phyloP scores from a whole-genome alignment of 2,329 filamentous ascomycete genomes.

The Rhinocladiella similis region DNA sequence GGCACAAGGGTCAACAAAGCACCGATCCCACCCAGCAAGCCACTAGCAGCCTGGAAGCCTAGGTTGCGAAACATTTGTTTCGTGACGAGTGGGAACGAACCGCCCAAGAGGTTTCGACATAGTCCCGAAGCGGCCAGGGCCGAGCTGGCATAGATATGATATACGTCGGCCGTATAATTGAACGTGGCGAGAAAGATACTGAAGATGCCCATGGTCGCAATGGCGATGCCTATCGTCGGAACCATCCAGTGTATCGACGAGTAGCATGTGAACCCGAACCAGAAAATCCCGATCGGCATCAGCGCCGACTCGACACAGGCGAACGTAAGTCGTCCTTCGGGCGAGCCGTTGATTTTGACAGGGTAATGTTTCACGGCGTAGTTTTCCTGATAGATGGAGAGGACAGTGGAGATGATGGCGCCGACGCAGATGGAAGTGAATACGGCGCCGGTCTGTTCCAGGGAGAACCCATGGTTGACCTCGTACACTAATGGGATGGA shows the following conservation, averaged over 20 bases:
- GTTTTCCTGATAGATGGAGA: constrained; percentile 73
- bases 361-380: constrained; percentile 34
- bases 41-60: constrained; percentile 70
- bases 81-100: constrained; percentile 77
- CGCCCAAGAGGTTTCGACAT: constrained; percentile 81
- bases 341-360: constrained; percentile 46
- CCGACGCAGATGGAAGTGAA: constrained; percentile 74
- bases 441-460: constrained; percentile 67
- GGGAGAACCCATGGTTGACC: constrained; percentile 65
- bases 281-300: constrained; percentile 76
- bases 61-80: constrained; percentile 70
- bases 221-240: constrained; percentile 66
- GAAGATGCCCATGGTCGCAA: constrained; percentile 83
- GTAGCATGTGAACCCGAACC: constrained; percentile 68
- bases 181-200: constrained; percentile 84
- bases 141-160: constrained; percentile 80
- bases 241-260: constrained; percentile 70
- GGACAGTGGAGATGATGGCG: constrained; percentile 62
- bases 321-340: constrained; percentile 81
- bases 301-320: constrained; percentile 74
- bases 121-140: constrained; percentile 86
- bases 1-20: constrained; percentile 71
- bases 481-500: constrained; percentile 77
- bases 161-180: constrained; percentile 89
- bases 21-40: constrained; percentile 71